A percentile compares a stretch with the other conserved stretches of the same genome.
These are phyloP conservation scores for Eruca vesicaria DNA, from an alignment of 441 rosid genomes.

Conservation along the genomic window DNA sequence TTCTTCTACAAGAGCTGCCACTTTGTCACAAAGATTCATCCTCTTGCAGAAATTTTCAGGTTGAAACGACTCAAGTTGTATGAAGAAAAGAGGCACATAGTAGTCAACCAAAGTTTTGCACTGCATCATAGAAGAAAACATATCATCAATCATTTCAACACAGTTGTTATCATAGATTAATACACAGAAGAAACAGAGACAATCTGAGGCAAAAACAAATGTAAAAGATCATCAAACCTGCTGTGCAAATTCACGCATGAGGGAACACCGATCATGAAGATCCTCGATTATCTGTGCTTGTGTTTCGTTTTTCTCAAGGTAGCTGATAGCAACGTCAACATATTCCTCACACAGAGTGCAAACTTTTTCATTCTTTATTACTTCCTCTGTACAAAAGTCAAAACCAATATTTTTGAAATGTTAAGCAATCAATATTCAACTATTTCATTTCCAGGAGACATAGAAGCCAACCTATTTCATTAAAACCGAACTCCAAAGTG, in stretches of 20 bases:
- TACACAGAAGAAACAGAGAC: neutral
- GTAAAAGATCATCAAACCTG: slow-evolving; percentile 45
- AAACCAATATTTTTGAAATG: neutral
- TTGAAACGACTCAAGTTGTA: neutral
- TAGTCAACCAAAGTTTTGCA: neutral
- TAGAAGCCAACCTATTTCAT: neutral
- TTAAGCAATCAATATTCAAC: neutral
- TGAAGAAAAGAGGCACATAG: neutral
- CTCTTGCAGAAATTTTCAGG: neutral
- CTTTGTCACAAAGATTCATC: neutral
- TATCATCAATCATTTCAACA: neutral
- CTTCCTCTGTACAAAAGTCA: slow-evolving; percentile 27
- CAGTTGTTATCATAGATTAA: too few species aligned
- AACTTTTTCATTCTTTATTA: slow-evolving; percentile 40
- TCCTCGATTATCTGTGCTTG: slow-evolving; percentile 55
- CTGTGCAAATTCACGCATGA: slow-evolving; percentile 45
- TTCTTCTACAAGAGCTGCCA: neutral
- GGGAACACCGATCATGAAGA: slow-evolving; percentile 67
- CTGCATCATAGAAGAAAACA: neutral
- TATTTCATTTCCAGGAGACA: neutral
- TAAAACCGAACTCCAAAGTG: neutral
- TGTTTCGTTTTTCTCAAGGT: slow-evolving; percentile 64
- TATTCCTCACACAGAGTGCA: slow-evolving; percentile 86
- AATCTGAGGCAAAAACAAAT: neutral
- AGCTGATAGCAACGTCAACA: slow-evolving; percentile 59